Evolutionary conservation across 805 yeast genomes (phyloP).

Genomic region (Spathaspora hagerdaliae): DNA sequence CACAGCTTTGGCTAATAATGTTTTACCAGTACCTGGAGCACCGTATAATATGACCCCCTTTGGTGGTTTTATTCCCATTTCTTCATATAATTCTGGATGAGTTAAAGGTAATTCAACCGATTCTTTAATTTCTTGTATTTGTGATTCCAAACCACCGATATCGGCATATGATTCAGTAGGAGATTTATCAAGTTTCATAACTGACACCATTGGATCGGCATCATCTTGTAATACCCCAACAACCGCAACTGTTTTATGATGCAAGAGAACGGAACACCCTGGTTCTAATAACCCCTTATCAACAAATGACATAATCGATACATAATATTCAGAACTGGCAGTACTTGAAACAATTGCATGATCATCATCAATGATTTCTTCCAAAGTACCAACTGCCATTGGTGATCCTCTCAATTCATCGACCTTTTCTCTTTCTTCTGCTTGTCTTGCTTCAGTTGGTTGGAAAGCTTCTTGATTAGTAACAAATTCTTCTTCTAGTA

Average conservation of each 20-base stretch:
- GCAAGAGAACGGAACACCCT: conserved; percentile 91
- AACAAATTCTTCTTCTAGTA: conserved; percentile 93
- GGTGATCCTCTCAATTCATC: conserved; percentile 97
- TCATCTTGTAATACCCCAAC: conserved; percentile 99
- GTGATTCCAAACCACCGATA: conserved; percentile 93
- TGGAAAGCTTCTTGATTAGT: conserved; percentile 91
- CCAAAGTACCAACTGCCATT: conserved; percentile 92
- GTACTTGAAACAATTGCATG: conserved; percentile 97
- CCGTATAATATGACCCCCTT: conserved; percentile 97
- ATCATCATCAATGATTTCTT: conserved; percentile 96
- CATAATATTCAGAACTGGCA: conserved; percentile 97
- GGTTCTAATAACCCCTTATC: conserved; percentile 96
- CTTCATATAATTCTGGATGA: conserved; percentile 95
- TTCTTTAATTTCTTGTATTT: conserved; percentile 96
- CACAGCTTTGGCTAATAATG: conserved; percentile 93
- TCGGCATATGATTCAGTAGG: conserved; percentile 97
- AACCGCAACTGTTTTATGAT: conserved; percentile 91
- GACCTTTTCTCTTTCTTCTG: conserved; percentile 91
- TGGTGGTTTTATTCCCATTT: conserved; percentile 98
- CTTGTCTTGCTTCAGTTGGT: conserved; percentile 95
- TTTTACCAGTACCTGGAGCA: conserved; percentile 98
- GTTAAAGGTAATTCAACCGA: conserved; percentile 94
- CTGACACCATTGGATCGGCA: conserved; percentile 96
- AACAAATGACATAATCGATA: conserved; percentile 91
- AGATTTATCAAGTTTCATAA: conserved; percentile 96